Evolutionary conservation across 306 rosid genomes (phyloP).

Genomic region (Vicia sativa): DNA sequence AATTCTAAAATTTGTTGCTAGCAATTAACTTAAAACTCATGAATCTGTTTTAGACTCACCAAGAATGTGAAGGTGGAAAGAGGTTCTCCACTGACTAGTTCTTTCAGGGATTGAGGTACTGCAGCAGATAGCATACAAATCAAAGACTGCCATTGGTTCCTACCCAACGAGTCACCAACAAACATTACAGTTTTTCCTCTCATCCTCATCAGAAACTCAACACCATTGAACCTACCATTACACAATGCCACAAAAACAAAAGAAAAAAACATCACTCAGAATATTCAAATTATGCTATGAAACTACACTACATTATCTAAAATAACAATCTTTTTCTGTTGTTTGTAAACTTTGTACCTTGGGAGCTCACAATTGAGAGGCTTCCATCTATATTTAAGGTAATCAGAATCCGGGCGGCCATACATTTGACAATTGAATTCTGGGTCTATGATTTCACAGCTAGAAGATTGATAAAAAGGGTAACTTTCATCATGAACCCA

Average conservation of each 20-base stretch:
- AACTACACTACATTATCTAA: slow-evolving; percentile 11
- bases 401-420: slow-evolving; percentile 93
- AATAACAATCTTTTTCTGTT: background rate
- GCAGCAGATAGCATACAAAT: slow-evolving; percentile 71
- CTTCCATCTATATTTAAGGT: slow-evolving; percentile 83
- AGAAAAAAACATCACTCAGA: slow-evolving; percentile 26
- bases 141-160: slow-evolving; percentile 94
- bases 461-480: slow-evolving; percentile 74
- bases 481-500: slow-evolving; percentile 85
- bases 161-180: slow-evolving; percentile 90
- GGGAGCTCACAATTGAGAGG: slow-evolving; percentile 95
- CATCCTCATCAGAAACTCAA: slow-evolving; percentile 75
- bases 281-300: background rate
- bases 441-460: slow-evolving; percentile 79
- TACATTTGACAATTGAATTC: slow-evolving; percentile 84
- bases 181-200: slow-evolving; percentile 83
- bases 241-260: slow-evolving; percentile 45
- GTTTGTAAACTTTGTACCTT: slow-evolving; percentile 51
- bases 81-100: slow-evolving; percentile 71
- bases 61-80: slow-evolving; percentile 81
- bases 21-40: background rate
- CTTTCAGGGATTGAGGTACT: slow-evolving; percentile 60
- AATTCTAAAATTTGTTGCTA: background rate
- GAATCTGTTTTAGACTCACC: slow-evolving; percentile 49
- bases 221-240: slow-evolving; percentile 80